phyloP scores from a whole-genome alignment of 2,329 filamentous ascomycete species.

The Microdochium nivale region DNA sequence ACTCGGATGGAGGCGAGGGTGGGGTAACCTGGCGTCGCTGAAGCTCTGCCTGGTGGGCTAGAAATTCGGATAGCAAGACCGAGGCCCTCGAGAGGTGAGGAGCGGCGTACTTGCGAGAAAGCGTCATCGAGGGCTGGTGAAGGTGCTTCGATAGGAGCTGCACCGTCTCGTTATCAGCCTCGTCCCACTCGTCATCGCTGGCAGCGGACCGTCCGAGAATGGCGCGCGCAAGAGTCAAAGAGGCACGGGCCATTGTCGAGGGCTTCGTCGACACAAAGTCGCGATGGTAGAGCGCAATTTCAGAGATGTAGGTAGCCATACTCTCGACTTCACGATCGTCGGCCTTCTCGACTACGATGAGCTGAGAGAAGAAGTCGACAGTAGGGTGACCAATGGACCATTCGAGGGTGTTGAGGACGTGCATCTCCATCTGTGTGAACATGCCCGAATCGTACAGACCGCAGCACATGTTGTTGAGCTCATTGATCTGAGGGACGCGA shows the following conservation, averaged over 20 bases:
- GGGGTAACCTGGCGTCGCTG: constrained; percentile 39
- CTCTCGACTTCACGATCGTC: constrained; percentile 84
- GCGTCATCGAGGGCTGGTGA: constrained; percentile 47
- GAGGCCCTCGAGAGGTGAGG: constrained; percentile 44
- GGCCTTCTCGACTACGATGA: constrained; percentile 72
- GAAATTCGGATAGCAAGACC: constrained; percentile 47
- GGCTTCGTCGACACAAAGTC: constrained; percentile 92
- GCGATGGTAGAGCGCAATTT: constrained; percentile 92
- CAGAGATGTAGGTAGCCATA: constrained; percentile 88
- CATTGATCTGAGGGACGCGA: constrained; percentile 91
- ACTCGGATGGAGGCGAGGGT: constrained; percentile 51
- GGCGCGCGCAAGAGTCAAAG: constrained; percentile 76
- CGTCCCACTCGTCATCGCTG: constrained; percentile 68
- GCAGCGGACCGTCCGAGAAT: constrained; percentile 75
- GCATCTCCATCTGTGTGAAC: constrained; percentile 99
- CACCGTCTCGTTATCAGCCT: constrained; percentile 59
- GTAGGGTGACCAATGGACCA: constrained; percentile 96
- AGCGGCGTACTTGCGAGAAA: constrained; percentile 52
- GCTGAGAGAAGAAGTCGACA: constrained; percentile 84
- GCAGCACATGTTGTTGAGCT: constrained; percentile 99
- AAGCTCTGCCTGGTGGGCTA: constrained; percentile 50
- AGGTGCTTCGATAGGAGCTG: constrained; percentile 51
- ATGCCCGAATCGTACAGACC: constrained; percentile 97
- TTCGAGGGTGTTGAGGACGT: constrained; percentile 92
- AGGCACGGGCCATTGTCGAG: constrained; percentile 82